Evolutionary conservation across 257 asterid genomes (phyloP).

Genomic region (Ilex asprella): DNA sequence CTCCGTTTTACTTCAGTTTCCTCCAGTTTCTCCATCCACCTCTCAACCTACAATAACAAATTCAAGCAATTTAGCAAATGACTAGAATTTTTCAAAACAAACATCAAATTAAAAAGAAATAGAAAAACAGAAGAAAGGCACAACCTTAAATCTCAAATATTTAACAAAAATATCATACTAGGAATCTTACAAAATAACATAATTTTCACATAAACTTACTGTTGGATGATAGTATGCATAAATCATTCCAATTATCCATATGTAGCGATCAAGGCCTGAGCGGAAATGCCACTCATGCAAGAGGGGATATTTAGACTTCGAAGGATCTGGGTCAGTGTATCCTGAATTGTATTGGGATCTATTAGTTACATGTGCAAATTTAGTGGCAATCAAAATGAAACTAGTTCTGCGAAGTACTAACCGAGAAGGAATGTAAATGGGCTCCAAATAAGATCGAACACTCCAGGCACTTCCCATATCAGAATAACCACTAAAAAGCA

Average conservation of each 20-base stretch:
- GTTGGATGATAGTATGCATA: constrained; percentile 91
- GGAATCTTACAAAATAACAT: constrained; percentile 4
- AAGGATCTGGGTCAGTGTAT: constrained; percentile 59
- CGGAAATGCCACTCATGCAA: constrained; percentile 87
- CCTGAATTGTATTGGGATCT: constrained; percentile 36
- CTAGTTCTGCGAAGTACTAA: constrained; percentile 22
- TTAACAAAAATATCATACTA: neutral
- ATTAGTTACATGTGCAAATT: constrained; percentile 8
- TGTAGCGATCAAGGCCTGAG: constrained; percentile 82
- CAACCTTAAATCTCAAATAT: constrained; percentile 7
- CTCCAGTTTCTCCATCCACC: constrained; percentile 93
- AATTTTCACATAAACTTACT: constrained; percentile 29
- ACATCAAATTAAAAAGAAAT: constrained; percentile 1
- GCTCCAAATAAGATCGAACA: constrained; percentile 69
- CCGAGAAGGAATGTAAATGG: constrained; percentile 78
- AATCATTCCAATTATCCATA: constrained; percentile 90
- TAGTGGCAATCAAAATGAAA: neutral
- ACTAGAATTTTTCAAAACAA: neutral
- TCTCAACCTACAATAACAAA: constrained; percentile 57
- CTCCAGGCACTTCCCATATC: constrained; percentile 78
- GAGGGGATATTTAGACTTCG: constrained; percentile 42
- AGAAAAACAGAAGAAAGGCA: constrained; percentile 1
- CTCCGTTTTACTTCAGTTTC: constrained; percentile 72
- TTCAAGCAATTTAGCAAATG: constrained; percentile 7
- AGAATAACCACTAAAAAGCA: constrained; percentile 82